Evolutionary conservation across 2,329 filamentous ascomycete genomes (phyloP), one percentile per base, ranked within the genome.

Genomic region (Drechslerella dactyloides): DNA sequence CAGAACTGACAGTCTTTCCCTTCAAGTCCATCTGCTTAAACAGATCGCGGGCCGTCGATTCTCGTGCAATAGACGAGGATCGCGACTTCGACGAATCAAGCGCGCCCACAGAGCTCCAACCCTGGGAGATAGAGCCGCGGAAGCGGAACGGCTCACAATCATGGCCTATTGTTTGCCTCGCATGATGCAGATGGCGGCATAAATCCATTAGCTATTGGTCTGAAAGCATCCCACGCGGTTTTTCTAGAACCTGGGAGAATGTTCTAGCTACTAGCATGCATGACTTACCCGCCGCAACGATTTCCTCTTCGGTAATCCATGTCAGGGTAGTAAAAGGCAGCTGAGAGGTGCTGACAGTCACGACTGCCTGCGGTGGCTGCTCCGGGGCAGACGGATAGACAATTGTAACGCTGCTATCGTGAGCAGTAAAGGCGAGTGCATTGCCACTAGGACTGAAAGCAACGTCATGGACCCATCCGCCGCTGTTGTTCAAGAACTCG

Each of bases 11-110:
- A 63, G 84, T 83, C 81, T 96, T 96, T 74, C 94, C 94, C 84
- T 94, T 96, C 75, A 99, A 84, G 81, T 99, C 94, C 94, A 99
- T 97, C 83, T 97, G 93, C 77, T 88, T 87, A 83, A 99, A 99
- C 91, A 97, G 96, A 81, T 97, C 96, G 79, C 97, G 83, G 23
- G 94, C 94, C 75, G 90, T 94, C 80, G 97, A 94, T 17, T 73
- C 69, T 56, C 69, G 56, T 48, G 69, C 69, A 51, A 73, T 64
- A 10, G 69, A 73, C 8, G 69, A 73, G 6, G 62, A 68, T 48
- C 69, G 69, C 48, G 69, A 73, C 56, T 73, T 73, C 5, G 69
- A 73, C 54, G 83, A 83, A 81, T 97, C 93, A 73, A 97, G 82
- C 2, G 90, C 89, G 33, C 92, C 93, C 37, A 85, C 86, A 40